phyloP scores from a whole-genome alignment of 345 rosid genomes.

The Moringa oleifera region DNA sequence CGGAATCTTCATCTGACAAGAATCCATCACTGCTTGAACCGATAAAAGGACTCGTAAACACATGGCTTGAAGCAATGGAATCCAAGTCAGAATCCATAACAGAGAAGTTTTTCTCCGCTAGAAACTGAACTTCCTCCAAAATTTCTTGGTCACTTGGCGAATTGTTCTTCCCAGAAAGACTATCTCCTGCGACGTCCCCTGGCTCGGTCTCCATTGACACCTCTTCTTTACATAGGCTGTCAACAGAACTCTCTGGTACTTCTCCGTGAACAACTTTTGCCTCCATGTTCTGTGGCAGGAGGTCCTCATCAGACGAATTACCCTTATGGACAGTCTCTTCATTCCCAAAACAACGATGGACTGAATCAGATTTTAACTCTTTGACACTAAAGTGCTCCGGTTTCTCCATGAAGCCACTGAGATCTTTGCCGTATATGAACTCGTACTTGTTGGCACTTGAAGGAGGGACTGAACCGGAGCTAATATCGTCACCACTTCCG shows the following conservation, averaged over 20 bases:
- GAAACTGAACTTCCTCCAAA: conserved; percentile 24
- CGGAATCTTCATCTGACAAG: conserved; percentile 52
- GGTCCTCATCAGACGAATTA: conserved; percentile 3
- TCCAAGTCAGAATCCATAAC: conserved; percentile 42
- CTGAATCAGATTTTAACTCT: conserved; percentile 27
- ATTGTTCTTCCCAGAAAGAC: background rate
- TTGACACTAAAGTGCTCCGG: conserved; percentile 36
- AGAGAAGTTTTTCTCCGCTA: conserved; percentile 37
- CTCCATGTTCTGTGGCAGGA: conserved; percentile 3
- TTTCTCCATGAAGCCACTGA: conserved; percentile 33
- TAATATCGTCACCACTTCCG: conserved; percentile 13
- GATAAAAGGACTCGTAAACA: conserved; percentile 29
- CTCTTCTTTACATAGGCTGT: background rate
- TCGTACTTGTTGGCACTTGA: conserved; percentile 37
- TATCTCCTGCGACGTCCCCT: conserved; percentile 5
- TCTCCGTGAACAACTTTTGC: conserved; percentile 19
- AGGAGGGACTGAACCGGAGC: conserved; percentile 18
- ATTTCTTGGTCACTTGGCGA: background rate
- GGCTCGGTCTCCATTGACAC: background rate
- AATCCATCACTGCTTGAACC: conserved; percentile 47
- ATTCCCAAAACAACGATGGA: background rate
- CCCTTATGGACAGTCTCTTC: conserved; percentile 7
- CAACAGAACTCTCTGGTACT: conserved; percentile 18
- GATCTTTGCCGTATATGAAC: conserved; percentile 23
- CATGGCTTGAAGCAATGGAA: conserved; percentile 52